Base-by-base conservation (phyloP, 176 grass and related monocot genomes). In the Carex kokanica region DNA sequence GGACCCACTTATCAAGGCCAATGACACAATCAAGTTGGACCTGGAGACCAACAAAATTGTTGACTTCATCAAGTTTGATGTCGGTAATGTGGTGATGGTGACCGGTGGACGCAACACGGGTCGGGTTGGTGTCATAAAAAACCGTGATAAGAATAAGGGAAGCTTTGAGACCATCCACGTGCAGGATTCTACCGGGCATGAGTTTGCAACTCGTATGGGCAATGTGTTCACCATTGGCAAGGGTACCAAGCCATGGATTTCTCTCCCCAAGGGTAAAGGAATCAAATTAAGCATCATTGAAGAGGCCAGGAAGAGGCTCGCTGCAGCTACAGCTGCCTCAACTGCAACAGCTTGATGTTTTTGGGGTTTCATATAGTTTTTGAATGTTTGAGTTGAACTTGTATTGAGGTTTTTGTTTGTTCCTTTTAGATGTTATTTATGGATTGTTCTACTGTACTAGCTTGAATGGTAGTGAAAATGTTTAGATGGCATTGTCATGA, bases 201-300 rank as follows among this genome's bases (percentile, higher is more conserved):
- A 91, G 63, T 94, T 94, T 2, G 85, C 83, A 1, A 91, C 89
- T n/a, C 78, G 87, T 24, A 74, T 89, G 0, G 83, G 88, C 10
- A 93, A 93, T 5, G 91, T 93, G 18, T 93, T 88, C 79, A 94
- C 64, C 83, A 86, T 94, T 16, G 92, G 92, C 56, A 94, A 94
- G 84, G 89, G 89, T 24, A 89, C 0, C 29, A 94, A 91, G 85
- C 43, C 85, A 2, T 94, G 87, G 89, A 79, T 94, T 38, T 81
- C 70, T 68, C 89, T 94, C 0, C 92, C 89, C 21, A 94, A 94
- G 84, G 92, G 89, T 72, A 94, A 89, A 74, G 84, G 89, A 68
- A 87, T 89, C 49, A 91, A 94, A 65, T 86, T 91, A 17, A 88
- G 79, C 91, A 86, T 90, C 74, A 93, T 90, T 14, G 91, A 93